Base-by-base conservation (phyloP, 2,329 filamentous ascomycete genomes). In the Aschersonia sp. region DNA sequence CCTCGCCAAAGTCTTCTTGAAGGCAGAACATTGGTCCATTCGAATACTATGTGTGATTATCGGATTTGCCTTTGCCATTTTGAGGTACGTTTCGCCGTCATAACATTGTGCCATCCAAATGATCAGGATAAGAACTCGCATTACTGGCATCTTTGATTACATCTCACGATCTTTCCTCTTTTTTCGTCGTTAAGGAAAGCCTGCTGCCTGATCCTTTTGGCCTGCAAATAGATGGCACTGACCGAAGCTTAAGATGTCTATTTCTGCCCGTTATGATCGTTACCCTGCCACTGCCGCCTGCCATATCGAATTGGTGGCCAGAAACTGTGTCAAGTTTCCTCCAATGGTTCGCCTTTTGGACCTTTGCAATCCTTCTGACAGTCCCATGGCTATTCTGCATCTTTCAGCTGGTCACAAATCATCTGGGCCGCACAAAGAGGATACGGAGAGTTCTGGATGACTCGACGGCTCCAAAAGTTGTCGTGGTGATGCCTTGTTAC, bases 401-500 rank as follows among this genome's bases (percentile, higher is more conserved):
- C 48, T 95, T 94, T 60, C 84, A 94, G 58, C 76, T 95, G 5
- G 84, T 94, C 48, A 94, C 86, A 7, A 84, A 92, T 56, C 84
- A 87, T 35, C 72, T 97, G 30, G 89, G 90, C 29, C 79, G 87
- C 53, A 81, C 75, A 41, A 87, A 87, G 61, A 77, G 83, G 46
- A 86, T 95, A 59, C 89, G 94, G 61, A 77, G 86, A 53, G 79
- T 87, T 0, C 74, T 95, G 45, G 87, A 95, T 61, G 87, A 94
- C 59, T 69, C 77, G 3, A 88, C 83, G 1, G 89, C 92, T 0
- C 92, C 90, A 2, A 97, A 97, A 65, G 84, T 94, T 12, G 87
- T 95, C 52, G 84, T 97, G 50, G 83, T 97, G 49, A 95, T 97
- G 88, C 92, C 90, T 5, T 94, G 89, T 59, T 97, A 95, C 69